Conservation (phyloP, 169 alveolate species). For the Cryptosporidium tyzzeri region DNA sequence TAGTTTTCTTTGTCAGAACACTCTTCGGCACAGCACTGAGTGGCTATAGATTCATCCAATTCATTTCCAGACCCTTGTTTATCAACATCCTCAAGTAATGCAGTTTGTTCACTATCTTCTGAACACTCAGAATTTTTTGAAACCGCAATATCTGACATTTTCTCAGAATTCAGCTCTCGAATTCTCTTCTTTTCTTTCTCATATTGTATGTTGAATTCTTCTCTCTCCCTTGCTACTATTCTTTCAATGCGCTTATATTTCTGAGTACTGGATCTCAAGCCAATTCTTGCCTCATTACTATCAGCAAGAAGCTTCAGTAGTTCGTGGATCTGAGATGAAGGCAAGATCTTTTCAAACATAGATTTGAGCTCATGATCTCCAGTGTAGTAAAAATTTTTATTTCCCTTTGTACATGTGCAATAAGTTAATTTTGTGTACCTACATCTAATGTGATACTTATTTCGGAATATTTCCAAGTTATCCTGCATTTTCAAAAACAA, state of each 20-base stretch:
- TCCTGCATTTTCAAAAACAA: background rate
- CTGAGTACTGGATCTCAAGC: background rate
- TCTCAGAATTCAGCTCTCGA: slow-evolving; percentile 1
- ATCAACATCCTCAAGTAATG: background rate
- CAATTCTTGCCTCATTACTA: background rate
- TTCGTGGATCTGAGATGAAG: slow-evolving; percentile 31
- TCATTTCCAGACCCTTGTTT: background rate
- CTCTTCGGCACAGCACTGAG: slow-evolving; percentile 10
- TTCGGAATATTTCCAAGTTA: slow-evolving; percentile 17
- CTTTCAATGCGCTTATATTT: slow-evolving; percentile 12
- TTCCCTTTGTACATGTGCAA: slow-evolving; percentile 63
- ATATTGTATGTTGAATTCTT: slow-evolving; percentile 22
- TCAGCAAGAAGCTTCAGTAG: slow-evolving; percentile 54
- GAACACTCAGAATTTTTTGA: slow-evolving; percentile 6
- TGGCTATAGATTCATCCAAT: background rate
- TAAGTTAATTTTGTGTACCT: slow-evolving; percentile 35
- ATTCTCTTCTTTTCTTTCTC: slow-evolving; percentile 8
- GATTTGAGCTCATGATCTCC: slow-evolving; percentile 30
- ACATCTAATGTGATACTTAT: slow-evolving; percentile 64
- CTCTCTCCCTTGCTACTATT: slow-evolving; percentile 38
- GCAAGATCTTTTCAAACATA: slow-evolving; percentile 28
- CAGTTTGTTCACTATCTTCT: slow-evolving; percentile 3
- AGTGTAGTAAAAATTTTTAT: background rate
- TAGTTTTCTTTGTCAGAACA: background rate
- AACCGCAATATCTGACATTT: background rate